Evolutionary conservation across 2,329 filamentous ascomycete species (phyloP), one percentile per base, ranked within the genome.

Genomic region (Shiraia bambusicola): DNA sequence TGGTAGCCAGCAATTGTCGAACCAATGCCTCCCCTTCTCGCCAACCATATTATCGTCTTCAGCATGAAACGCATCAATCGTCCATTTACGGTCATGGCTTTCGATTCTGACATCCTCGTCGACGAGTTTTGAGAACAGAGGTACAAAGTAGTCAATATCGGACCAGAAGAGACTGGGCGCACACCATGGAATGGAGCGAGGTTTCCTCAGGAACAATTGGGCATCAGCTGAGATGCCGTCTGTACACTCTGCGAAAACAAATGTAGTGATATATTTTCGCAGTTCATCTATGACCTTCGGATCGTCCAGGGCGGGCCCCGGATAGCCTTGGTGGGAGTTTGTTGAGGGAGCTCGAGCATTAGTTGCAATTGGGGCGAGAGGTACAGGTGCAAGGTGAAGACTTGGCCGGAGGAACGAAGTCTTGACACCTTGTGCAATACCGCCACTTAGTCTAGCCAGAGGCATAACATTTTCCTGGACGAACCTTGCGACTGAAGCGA

Each of bases 191-290:
- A 54, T 29, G 17, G 53, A 49, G 12, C 47, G 48, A 14, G 54
- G 52, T 29, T 53, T 56, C 28, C 41, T 56, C 19, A 65, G 16
- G 26, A 64, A 58, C 2, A 65, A 33, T 13, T 60, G 56, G 6
- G 60, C 54, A 37, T 65, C 62, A 5, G 42, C 49, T 3, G 55
- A 59, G 8, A 60, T 51, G 3, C 62, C 61, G 9, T 63, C 55
- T 22, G 53, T 56, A 3, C 37, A 34, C 27, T 64, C 62, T 2
- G 62, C 57, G 37, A 60, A 63, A 5, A 60, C 26, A 27, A 56
- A 59, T n/a, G 43, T 41, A 2, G 49, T 47, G 13, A 62, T 62
- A 4, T 51, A 42, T 10, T 39, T 48, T 17, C 56, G 47, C 13
- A 65, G 28, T n/a, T 63, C 56, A 3, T 54, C 38, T 10, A 63